These are phyloP conservation scores for Yamadazyma diddensiae DNA, from an alignment of 1,139 yeast genomes.

Conservation along the genomic window DNA sequence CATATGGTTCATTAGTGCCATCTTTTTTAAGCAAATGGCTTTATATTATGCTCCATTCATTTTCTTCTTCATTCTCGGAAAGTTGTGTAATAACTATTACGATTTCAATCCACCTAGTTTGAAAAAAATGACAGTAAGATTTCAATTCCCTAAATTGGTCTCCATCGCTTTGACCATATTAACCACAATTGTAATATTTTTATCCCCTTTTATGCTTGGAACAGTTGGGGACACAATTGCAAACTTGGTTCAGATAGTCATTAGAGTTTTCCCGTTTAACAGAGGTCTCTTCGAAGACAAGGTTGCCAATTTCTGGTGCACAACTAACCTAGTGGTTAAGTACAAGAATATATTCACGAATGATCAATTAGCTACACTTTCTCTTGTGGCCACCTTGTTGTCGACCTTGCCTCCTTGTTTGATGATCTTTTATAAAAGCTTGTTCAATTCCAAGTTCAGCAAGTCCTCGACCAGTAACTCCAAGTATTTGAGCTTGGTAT, in stretches of 20 bases:
- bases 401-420: constrained; percentile 69
- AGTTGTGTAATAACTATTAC: constrained; percentile 22
- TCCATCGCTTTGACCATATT: constrained; percentile 64
- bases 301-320: constrained; percentile 97
- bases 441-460: constrained; percentile 30
- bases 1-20: constrained; percentile 72
- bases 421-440: constrained; percentile 50
- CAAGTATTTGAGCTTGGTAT: constrained; percentile 30
- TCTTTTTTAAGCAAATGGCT: constrained; percentile 94
- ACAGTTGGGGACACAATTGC: constrained; percentile 16
- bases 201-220: constrained; percentile 57
- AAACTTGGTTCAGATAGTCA: constrained; percentile 36
- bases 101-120: constrained; percentile 13
- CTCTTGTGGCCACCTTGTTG: constrained; percentile 60
- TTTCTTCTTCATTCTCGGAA: constrained; percentile 70
- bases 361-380: constrained; percentile 58
- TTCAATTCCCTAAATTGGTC: constrained; percentile 47
- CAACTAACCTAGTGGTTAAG: constrained; percentile 73
- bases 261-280: constrained; percentile 84
- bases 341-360: constrained; percentile 55
- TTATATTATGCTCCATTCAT: constrained; percentile 88
- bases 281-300: constrained; percentile 98
- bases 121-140: constrained; percentile 11
- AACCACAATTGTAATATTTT: constrained; percentile 46
- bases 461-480: constrained; percentile 17